Percentiles rank a stretch among this genome's conserved stretches.
These are phyloP conservation scores for Penicillium silybi DNA, from an alignment of 495 filamentous ascomycete genomes.

Conservation along the genomic window DNA sequence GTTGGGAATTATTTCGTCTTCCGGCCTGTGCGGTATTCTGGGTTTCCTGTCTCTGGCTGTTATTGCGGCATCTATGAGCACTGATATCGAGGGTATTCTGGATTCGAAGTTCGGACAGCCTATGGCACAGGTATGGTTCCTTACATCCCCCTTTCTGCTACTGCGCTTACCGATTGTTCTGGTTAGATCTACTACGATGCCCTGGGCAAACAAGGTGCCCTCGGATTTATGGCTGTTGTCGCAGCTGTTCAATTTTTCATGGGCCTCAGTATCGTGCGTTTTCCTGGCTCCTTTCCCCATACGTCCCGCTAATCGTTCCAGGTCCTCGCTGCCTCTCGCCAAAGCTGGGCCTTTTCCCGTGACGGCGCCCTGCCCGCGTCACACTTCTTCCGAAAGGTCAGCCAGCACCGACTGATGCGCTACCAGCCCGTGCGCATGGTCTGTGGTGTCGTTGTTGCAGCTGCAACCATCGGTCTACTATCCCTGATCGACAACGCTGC, in stretches of 20 bases:
- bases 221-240: slow-evolving; percentile 43
- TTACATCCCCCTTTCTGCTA: background rate
- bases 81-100: slow-evolving; percentile 31
- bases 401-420: slow-evolving; percentile 41
- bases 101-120: slow-evolving; percentile 38
- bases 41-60: slow-evolving; percentile 54
- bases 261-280: slow-evolving; percentile 37
- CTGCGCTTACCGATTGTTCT: background rate
- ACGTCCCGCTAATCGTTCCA: slow-evolving; percentile 10
- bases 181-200: slow-evolving; percentile 43
- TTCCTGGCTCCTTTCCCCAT: background rate
- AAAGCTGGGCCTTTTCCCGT: slow-evolving; percentile 59
- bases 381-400: slow-evolving; percentile 56
- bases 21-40: slow-evolving; percentile 40
- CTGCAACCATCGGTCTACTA: slow-evolving; percentile 55
- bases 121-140: slow-evolving; percentile 38
- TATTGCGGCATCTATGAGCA: slow-evolving; percentile 39
- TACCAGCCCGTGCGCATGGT: slow-evolving; percentile 60
- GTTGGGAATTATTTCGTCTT: slow-evolving; percentile 51
- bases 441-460: slow-evolving; percentile 53
- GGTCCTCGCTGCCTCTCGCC: slow-evolving; percentile 54
- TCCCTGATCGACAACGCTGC: slow-evolving; percentile 56
- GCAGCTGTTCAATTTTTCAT: slow-evolving; percentile 46
- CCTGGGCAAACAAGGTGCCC: slow-evolving; percentile 41
- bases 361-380: slow-evolving; percentile 61